Percentiles rank a stretch among this genome's conserved stretches.
Conservation (phyloP, 1,139 yeast genomes). For the Kurtzmaniella quercitrusa region DNA sequence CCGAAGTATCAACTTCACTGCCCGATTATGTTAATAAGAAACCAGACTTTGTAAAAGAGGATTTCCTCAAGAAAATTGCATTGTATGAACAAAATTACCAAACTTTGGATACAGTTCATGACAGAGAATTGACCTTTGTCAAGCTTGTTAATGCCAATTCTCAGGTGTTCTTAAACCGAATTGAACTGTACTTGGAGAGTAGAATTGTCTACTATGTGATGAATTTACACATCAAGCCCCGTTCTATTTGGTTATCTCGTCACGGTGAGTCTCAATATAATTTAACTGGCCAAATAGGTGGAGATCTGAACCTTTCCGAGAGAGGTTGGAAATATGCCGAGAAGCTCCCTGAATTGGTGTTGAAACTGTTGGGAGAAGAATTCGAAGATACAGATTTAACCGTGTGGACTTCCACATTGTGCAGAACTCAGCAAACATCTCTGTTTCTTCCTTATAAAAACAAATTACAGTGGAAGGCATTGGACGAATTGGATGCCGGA, state of each 20-base stretch:
- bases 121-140: conserved; percentile 72
- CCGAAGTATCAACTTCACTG: conserved; percentile 81
- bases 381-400: conserved; percentile 62
- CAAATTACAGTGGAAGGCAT: conserved; percentile 90
- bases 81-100: conserved; percentile 74
- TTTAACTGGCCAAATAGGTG: conserved; percentile 92
- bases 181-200: conserved; percentile 84
- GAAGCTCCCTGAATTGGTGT: conserved; percentile 75
- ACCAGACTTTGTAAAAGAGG: conserved; percentile 67
- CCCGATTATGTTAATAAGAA: conserved; percentile 80
- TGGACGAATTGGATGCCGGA: conserved; percentile 97
- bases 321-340: conserved; percentile 85
- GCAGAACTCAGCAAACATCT: conserved; percentile 91
- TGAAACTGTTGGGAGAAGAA: conserved; percentile 68
- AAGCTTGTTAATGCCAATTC: conserved; percentile 84
- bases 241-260: conserved; percentile 88
- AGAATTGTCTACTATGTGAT: conserved; percentile 93
- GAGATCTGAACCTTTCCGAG: conserved; percentile 83
- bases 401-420: conserved; percentile 94
- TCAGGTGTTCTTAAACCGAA: conserved; percentile 81
- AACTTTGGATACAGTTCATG: conserved; percentile 56
- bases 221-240: conserved; percentile 90
- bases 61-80: conserved; percentile 68
- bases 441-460: conserved; percentile 71
- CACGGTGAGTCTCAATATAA: conserved; percentile 95